Evolutionary conservation across 208 protist genomes (phyloP).

Genomic region (Trypanosoma avium): DNA sequence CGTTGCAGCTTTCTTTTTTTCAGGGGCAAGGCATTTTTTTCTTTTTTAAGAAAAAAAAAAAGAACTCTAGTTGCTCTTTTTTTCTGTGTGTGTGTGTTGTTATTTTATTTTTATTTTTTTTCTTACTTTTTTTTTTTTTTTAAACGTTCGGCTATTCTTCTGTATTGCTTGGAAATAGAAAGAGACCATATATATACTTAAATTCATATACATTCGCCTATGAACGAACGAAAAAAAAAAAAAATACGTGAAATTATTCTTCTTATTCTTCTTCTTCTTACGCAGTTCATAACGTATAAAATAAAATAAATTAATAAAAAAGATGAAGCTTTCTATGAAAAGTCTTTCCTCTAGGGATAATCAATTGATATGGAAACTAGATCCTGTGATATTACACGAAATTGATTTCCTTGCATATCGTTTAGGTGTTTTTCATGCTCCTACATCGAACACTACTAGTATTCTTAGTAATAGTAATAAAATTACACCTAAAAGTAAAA

Average conservation of each 20-base stretch:
- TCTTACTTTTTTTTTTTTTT: background rate
- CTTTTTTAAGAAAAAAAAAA: too few species aligned
- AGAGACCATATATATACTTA: background rate
- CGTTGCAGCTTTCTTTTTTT: background rate
- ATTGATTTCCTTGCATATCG: conserved; percentile 35
- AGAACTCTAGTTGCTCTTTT: background rate
- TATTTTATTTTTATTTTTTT: background rate
- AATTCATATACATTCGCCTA: background rate
- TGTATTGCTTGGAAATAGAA: too few species aligned
- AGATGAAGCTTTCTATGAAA: background rate
- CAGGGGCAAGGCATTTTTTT: too few species aligned
- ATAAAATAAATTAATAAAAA: background rate
- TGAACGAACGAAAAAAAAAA: background rate
- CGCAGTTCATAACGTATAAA: background rate
- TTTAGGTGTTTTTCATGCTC: conserved; percentile 19
- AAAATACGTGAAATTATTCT: background rate
- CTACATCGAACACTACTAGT: background rate
- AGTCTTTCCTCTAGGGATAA: background rate
- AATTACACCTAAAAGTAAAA: background rate
- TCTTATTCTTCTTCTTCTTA: background rate
- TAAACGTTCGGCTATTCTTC: too few species aligned
- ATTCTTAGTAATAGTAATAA: background rate
- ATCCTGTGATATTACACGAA: conserved; percentile 14
- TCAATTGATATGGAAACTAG: conserved; percentile 26
- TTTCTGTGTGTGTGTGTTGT: background rate